phyloP scores from a whole-genome alignment of 441 rosid species.

The Erodium texanum region DNA sequence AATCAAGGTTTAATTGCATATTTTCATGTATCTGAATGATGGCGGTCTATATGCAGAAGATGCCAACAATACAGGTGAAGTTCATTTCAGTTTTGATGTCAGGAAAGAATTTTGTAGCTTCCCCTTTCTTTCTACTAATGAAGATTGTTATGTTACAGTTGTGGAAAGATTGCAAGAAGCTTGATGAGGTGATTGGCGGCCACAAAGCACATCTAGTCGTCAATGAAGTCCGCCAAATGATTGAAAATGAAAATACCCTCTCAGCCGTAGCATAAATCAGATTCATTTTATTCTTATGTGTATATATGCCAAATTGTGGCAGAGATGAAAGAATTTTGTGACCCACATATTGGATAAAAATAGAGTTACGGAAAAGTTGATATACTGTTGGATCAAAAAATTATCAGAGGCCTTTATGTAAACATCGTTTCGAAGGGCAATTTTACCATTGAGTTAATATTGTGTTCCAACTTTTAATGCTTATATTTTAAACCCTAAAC shows the following conservation, averaged over 20 bases:
- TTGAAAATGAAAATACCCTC: conserved; percentile 37
- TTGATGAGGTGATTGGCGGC: conserved; percentile 68
- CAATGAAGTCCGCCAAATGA: conserved; percentile 62
- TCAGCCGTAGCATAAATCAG: conserved; percentile 14
- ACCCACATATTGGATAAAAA: too few species aligned
- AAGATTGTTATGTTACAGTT: conserved; percentile 31
- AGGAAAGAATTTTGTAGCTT: neutral
- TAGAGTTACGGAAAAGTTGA: too few species aligned
- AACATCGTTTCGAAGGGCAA: too few species aligned
- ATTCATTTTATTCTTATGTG: neutral
- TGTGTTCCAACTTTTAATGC: too few species aligned
- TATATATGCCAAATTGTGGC: too few species aligned
- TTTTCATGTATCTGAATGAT: conserved; percentile 24
- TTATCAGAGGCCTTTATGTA: too few species aligned
- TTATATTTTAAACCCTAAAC: too few species aligned
- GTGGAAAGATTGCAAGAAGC: conserved; percentile 66
- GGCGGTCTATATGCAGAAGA: conserved; percentile 42
- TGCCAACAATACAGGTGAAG: conserved; percentile 80
- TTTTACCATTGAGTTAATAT: too few species aligned
- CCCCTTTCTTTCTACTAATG: neutral
- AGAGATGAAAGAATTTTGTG: too few species aligned
- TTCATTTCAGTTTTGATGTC: neutral
- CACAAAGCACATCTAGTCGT: conserved; percentile 69
- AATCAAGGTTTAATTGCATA: conserved; percentile 13
- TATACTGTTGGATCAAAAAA: too few species aligned